Percentiles rank a stretch among this genome's conserved stretches.
These are phyloP conservation scores for Solanum chilense DNA, from an alignment of 257 asterid genomes.

Conservation along the genomic window DNA sequence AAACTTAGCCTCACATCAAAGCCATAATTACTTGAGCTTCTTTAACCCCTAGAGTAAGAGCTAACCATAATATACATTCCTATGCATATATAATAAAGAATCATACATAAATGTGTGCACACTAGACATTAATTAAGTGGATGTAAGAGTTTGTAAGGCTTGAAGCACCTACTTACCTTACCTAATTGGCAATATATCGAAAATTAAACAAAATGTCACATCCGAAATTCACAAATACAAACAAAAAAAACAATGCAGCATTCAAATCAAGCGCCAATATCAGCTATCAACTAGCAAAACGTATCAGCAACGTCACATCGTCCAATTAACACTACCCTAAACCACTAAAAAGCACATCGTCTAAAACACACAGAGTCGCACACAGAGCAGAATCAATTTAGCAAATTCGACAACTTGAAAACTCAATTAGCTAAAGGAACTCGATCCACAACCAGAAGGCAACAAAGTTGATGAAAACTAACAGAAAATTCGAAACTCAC, in stretches of 20 bases:
- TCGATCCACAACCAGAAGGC: slow-evolving; percentile 1
- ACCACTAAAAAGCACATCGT: not conserved
- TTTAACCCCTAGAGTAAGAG: not conserved
- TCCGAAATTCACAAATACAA: not conserved
- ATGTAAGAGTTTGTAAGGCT: not conserved
- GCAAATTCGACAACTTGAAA: not conserved
- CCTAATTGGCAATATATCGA: not conserved
- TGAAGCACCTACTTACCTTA: not conserved
- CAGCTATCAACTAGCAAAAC: not conserved
- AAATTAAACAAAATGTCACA: not conserved
- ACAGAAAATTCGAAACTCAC: slow-evolving; percentile 29
- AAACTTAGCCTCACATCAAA: not conserved
- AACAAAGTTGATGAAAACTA: not conserved
- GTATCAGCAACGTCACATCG: not conserved
- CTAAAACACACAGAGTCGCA: not conserved
- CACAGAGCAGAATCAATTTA: not conserved
- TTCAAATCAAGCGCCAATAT: not conserved
- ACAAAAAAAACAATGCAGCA: not conserved
- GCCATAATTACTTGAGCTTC: not conserved
- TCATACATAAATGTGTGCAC: not conserved
- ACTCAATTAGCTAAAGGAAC: not conserved
- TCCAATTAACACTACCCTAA: not conserved
- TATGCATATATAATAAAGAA: not conserved
- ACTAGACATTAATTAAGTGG: not conserved
- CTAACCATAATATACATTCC: not conserved